Evolutionary conservation across 1,284 basidiomycete genomes (phyloP), one percentile per base, ranked within the genome.

Genomic region (Cryptococcus sp.): DNA sequence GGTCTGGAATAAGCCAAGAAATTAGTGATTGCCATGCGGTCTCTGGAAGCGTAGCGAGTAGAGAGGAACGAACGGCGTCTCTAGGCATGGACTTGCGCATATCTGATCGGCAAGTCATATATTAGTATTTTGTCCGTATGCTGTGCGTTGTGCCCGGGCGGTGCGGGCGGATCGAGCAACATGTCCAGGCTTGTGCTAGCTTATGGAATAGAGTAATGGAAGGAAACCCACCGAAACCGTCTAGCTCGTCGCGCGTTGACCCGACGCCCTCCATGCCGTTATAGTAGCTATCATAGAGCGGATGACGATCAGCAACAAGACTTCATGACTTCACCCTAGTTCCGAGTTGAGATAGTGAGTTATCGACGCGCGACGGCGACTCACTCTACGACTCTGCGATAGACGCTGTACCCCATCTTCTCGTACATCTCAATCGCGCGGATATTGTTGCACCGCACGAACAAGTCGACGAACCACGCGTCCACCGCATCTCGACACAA

Each of bases 391-490:
- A 79, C 78, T n/a, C 78, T 58, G 19, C 78, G 55, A 60, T 65
- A 79, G 5, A 79, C 76, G 58, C 72, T 75, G 56, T 79, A 79
- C 38, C 78, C 78, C 59, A 79, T 55, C 55, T 67, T 68, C 60
- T 78, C 77, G 54, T 79, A 79, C 76, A 79, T 77, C 45, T 74
- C 69, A 19, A 73, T 72, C 48, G 78, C 78, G 43, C 76, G 63
- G 17, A 55, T 54, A 58, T 79, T 79, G 59, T 76, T 78, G 60
- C 76, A 78, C 47, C 78, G 56, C 43, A 79, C 78, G 46, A 79
- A 79, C 19, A 79, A 64, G 55, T 79, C 78, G 46, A 78, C 70
- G 56, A 79, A 79, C 67, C 66, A 79, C 20, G 76, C 73, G 59
- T 78, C 68, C 20, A 74, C 73, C 15, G 66, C 68, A 52, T 78